Percentiles rank a stretch among this genome's conserved stretches.
phyloP scores from a whole-genome alignment of 306 rosid genomes.

The Begonia peltatifolia region DNA sequence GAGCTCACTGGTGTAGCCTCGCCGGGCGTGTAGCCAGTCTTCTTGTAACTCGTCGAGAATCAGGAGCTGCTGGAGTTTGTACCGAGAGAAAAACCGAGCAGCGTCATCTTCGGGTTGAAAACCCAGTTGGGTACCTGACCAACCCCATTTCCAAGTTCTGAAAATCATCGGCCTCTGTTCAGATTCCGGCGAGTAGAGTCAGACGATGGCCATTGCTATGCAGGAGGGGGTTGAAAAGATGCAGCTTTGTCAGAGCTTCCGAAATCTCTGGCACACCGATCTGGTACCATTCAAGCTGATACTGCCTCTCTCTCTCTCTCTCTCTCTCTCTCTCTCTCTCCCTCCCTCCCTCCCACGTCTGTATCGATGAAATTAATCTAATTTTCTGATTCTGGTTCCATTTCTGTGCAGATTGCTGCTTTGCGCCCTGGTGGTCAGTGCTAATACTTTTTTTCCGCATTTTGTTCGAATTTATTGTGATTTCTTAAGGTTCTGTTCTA shows the following conservation, averaged over 20 bases:
- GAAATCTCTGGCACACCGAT: conserved; percentile 82
- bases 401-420: conserved; percentile 59
- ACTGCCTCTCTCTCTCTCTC: conserved; percentile 35
- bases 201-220: conserved; percentile 33
- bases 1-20: no score
- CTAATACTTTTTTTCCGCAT: no score
- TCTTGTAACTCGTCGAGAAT: conserved; percentile 45
- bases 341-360: no score
- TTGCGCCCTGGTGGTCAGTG: conserved; percentile 53
- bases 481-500: no score
- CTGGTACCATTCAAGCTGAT: conserved; percentile 49
- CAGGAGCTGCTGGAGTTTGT: conserved; percentile 58
- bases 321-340: neutral
- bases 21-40: conserved; percentile 30
- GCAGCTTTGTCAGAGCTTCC: conserved; percentile 67
- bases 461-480: no score
- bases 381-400: conserved; percentile 5
- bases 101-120: conserved; percentile 4
- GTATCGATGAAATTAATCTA: neutral
- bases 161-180: no score
- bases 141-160: no score
- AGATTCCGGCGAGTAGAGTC: no score
- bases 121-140: no score
- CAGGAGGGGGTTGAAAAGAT: conserved; percentile 49
- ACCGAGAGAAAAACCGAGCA: conserved; percentile 57